phyloP scores from a whole-genome alignment of 192 early-diverging fungal species.

The Coemansia sp. region DNA sequence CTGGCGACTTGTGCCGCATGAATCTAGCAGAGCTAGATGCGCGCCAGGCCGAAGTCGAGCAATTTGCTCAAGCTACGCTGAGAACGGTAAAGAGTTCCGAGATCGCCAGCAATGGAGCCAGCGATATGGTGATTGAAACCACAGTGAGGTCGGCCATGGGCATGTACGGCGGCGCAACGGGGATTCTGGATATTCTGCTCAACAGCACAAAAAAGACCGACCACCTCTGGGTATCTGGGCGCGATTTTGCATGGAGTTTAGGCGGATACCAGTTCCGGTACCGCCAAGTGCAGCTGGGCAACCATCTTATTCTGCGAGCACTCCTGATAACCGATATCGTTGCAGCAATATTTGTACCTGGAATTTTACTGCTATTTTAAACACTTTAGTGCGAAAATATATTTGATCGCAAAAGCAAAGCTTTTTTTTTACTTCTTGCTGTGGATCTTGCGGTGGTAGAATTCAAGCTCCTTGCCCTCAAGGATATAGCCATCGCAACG shows the following conservation, averaged over 20 bases:
- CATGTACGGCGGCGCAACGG: constrained; percentile 57
- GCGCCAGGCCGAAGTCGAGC: constrained; percentile 20
- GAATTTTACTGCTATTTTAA: constrained; percentile 9
- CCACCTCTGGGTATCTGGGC: not conserved
- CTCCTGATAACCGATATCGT: constrained; percentile 41
- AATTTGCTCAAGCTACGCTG: constrained; percentile 21
- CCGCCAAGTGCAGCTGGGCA: constrained; percentile 49
- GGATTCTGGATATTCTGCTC: constrained; percentile 58
- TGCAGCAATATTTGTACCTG: constrained; percentile 16
- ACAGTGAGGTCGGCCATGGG: constrained; percentile 67
- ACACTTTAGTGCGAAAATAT: not conserved
- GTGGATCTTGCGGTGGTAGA: constrained; percentile 90
- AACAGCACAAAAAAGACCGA: not conserved
- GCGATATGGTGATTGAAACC: constrained; percentile 45
- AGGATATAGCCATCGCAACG: constrained; percentile 97
- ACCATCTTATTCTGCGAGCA: constrained; percentile 49
- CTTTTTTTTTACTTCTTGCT: constrained; percentile 56
- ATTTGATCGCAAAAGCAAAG: constrained; percentile 10
- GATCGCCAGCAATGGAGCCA: not conserved
- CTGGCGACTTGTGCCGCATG: constrained; percentile 25
- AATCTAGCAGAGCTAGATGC: constrained; percentile 27
- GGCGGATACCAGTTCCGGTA: constrained; percentile 48
- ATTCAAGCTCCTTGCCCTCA: constrained; percentile 99
- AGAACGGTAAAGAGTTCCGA: not conserved
- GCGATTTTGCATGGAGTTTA: constrained; percentile 5